Evolutionary conservation across 2,329 filamentous ascomycete genomes (phyloP).

Genomic region (Pleurostoma richardsiae): DNA sequence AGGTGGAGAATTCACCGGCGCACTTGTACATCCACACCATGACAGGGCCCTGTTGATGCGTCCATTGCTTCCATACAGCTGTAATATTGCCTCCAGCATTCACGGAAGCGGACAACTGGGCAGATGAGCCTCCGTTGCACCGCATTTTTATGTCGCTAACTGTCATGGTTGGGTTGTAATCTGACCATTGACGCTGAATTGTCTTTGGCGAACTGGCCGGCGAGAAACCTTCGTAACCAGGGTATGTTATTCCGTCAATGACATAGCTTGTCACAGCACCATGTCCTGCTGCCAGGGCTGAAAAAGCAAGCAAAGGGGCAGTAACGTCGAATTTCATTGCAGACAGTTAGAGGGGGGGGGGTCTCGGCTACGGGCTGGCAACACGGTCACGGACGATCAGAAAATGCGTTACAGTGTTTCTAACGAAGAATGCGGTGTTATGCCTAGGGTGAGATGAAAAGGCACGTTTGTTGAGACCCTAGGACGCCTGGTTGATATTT

Average conservation of each 20-base stretch:
- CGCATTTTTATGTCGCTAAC: constrained; percentile 44
- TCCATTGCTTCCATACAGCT: constrained; percentile 52
- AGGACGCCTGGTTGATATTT: no score
- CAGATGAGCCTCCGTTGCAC: constrained; percentile 49
- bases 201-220: constrained; percentile 40
- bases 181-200: constrained; percentile 54
- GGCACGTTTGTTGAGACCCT: no score
- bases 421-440: no score
- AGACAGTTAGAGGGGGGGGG: neutral
- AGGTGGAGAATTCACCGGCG: constrained; percentile 38
- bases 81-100: constrained; percentile 41
- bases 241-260: constrained; percentile 35
- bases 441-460: no score
- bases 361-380: no score
- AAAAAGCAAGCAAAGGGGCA: constrained; percentile 8
- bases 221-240: constrained; percentile 43
- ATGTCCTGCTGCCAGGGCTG: constrained; percentile 25
- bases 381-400: no score
- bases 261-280: constrained; percentile 40
- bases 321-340: constrained; percentile 10
- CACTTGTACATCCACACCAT: constrained; percentile 55
- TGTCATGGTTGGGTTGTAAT: constrained; percentile 49
- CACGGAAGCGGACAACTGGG: constrained; percentile 36
- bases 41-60: constrained; percentile 52
- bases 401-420: no score